A percentile compares a stretch with the other conserved stretches of the same genome.
phyloP scores from a whole-genome alignment of 2,329 filamentous ascomycete species.

The Aspergillus sp. region DNA sequence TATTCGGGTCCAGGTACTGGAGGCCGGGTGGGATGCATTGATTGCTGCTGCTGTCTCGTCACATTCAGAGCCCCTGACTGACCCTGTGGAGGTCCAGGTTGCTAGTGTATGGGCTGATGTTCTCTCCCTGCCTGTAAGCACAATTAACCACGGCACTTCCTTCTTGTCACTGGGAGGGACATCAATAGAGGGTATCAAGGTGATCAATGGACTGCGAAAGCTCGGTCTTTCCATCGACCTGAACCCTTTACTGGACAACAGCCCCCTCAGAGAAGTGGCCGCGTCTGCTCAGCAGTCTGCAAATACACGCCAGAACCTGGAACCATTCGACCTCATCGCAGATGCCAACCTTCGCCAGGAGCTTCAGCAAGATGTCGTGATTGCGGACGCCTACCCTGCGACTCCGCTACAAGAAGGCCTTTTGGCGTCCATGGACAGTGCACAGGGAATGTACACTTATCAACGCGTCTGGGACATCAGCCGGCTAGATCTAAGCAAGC shows the following conservation, averaged over 20 bases:
- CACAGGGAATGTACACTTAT: conserved; percentile 2
- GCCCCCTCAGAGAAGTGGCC: conserved; percentile 2
- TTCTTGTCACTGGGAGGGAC: conserved; percentile 7
- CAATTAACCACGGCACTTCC: background rate
- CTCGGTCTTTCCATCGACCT: conserved; percentile 5
- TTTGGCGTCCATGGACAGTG: conserved; percentile 2
- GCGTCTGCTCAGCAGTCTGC: background rate
- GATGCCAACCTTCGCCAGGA: background rate
- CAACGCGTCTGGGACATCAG: conserved; percentile 6
- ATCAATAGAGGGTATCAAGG: conserved; percentile 7
- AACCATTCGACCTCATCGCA: background rate
- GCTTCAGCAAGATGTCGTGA: background rate
- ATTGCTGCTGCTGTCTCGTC: background rate
- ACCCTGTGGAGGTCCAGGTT: background rate
- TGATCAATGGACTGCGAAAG: background rate
- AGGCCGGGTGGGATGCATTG: background rate
- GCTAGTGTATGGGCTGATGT: conserved; percentile 4
- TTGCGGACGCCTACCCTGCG: conserved; percentile 5
- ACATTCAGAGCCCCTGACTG: background rate
- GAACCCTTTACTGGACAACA: conserved; percentile 1
- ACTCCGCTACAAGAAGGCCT: conserved; percentile 7
- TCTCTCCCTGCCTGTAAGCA: background rate
- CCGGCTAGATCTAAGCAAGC: background rate
- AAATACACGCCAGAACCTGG: background rate
- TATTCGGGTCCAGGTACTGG: background rate